Evolutionary conservation across 495 filamentous ascomycete species (phyloP).

Genomic region (Pseudoneurospora amorphoporcata): DNA sequence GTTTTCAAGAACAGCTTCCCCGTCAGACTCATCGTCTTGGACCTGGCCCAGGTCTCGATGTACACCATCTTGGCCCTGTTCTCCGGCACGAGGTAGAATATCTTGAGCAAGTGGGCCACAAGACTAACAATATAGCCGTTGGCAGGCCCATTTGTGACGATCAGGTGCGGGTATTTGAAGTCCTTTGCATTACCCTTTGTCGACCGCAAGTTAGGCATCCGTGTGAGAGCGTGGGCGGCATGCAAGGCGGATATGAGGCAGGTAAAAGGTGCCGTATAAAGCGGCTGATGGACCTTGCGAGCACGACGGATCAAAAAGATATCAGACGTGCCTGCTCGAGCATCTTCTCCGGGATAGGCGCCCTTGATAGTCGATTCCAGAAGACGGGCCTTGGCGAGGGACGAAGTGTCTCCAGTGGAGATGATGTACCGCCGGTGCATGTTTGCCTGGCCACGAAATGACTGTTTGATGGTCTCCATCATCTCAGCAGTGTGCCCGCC

Average conservation of each 20-base stretch:
- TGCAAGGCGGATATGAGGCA: conserved; percentile 43
- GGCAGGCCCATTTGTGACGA: conserved; percentile 83
- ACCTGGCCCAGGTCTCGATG: conserved; percentile 85
- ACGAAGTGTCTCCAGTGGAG: conserved; percentile 66
- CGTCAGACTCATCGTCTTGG: conserved; percentile 67
- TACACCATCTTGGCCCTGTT: conserved; percentile 55
- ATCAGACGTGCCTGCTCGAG: conserved; percentile 35
- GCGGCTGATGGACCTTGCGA: conserved; percentile 65
- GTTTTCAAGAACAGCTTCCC: conserved; percentile 52
- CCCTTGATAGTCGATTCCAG: conserved; percentile 25
- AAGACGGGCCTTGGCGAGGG: conserved; percentile 24
- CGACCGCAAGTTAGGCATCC: conserved; percentile 17
- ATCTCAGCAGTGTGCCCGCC: conserved; percentile 95
- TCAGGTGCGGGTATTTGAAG: conserved; percentile 42
- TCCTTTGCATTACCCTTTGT: conserved; percentile 21
- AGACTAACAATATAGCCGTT: conserved; percentile 72
- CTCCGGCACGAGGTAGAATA: conserved; percentile 37
- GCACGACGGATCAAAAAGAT: conserved; percentile 59
- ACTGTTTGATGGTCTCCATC: conserved; percentile 60
- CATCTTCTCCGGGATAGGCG: conserved; percentile 9
- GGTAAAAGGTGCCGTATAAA: conserved; percentile 51
- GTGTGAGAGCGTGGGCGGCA: conserved; percentile 37
- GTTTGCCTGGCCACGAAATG: conserved; percentile 33
- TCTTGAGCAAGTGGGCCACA: conserved; percentile 56
- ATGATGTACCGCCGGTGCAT: conserved; percentile 74